phyloP scores from a whole-genome alignment of 768 basidiomycete species.

The Amanita molliuscula region DNA sequence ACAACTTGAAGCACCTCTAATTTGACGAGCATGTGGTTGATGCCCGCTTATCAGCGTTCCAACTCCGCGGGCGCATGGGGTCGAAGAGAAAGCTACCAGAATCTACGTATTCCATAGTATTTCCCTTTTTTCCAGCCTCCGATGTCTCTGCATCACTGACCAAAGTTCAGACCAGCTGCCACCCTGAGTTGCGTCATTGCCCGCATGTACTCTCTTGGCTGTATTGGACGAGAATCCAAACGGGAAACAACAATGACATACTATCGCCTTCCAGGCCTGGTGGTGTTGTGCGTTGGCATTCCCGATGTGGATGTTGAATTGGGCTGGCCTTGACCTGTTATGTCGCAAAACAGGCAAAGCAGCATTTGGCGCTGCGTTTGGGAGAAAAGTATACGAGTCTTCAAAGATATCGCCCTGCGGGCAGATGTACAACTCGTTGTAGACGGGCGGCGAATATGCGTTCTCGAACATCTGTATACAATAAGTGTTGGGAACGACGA shows the following conservation, averaged over 20 bases:
- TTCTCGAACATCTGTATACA: slow-evolving; percentile 52
- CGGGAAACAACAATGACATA: background rate
- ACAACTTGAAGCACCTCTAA: too few relatives aligned
- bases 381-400: slow-evolving; percentile 39
- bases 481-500: too few relatives aligned
- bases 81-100: background rate
- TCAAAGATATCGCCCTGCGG: slow-evolving; percentile 66
- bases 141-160: background rate
- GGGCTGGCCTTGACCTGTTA: background rate
- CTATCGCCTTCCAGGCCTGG: background rate
- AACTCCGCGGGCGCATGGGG: too few relatives aligned
- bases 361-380: slow-evolving; percentile 27
- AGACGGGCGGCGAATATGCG: slow-evolving; percentile 48
- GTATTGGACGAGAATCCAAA: background rate
- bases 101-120: background rate
- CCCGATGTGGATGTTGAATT: background rate
- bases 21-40: too few relatives aligned
- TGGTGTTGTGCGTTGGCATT: background rate
- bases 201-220: background rate
- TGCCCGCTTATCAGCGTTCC: too few relatives aligned
- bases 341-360: background rate
- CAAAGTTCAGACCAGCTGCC: background rate
- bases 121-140: background rate
- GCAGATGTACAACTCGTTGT: slow-evolving; percentile 65
- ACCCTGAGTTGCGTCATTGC: background rate